Conservation (phyloP, 2,329 filamentous ascomycete genomes). For the Byssochlamys sp. region DNA sequence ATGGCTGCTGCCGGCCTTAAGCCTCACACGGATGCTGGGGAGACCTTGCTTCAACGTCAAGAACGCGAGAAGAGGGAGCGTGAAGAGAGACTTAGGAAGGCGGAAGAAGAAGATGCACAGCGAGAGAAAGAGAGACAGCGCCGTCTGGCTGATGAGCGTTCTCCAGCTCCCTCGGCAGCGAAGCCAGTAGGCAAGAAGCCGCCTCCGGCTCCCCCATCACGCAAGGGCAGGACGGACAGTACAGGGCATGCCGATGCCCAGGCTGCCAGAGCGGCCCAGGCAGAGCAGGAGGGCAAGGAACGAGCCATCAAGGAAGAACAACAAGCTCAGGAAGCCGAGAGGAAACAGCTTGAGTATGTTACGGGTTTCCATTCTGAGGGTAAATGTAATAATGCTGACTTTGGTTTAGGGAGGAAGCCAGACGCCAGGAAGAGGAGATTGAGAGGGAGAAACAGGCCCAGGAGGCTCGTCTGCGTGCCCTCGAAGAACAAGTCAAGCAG, state of each 20-base stretch:
- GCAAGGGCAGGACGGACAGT: slow-evolving; percentile 55
- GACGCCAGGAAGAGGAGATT: slow-evolving; percentile 68
- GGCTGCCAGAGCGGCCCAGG: slow-evolving; percentile 46
- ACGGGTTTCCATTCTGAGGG: slow-evolving; percentile 1
- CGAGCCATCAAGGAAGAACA: slow-evolving; percentile 58
- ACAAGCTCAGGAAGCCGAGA: slow-evolving; percentile 63
- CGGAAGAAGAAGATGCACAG: slow-evolving; percentile 85
- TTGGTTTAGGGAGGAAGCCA: slow-evolving; percentile 57
- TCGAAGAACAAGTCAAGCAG: slow-evolving; percentile 87
- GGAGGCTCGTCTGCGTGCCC: slow-evolving; percentile 69
- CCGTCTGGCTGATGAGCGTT: slow-evolving; percentile 68
- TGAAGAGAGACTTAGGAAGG: slow-evolving; percentile 75
- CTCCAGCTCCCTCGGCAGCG: slow-evolving; percentile 47
- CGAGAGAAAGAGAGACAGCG: slow-evolving; percentile 80
- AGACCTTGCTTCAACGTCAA: slow-evolving; percentile 70
- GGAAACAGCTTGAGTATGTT: slow-evolving; percentile 72
- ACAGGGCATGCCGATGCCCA: slow-evolving; percentile 48
- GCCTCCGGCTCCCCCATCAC: slow-evolving; percentile 59
- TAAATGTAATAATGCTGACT: slow-evolving; percentile 10
- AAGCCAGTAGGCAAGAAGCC: slow-evolving; percentile 58
- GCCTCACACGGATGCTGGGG: slow-evolving; percentile 65
- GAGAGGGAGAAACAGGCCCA: slow-evolving; percentile 70
- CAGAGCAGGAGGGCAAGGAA: slow-evolving; percentile 45
- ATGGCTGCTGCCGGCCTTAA: slow-evolving; percentile 88
- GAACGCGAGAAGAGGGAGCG: slow-evolving; percentile 83